phyloP scores from a whole-genome alignment of 1,284 basidiomycete genomes.

The Tylopilus sp. region DNA sequence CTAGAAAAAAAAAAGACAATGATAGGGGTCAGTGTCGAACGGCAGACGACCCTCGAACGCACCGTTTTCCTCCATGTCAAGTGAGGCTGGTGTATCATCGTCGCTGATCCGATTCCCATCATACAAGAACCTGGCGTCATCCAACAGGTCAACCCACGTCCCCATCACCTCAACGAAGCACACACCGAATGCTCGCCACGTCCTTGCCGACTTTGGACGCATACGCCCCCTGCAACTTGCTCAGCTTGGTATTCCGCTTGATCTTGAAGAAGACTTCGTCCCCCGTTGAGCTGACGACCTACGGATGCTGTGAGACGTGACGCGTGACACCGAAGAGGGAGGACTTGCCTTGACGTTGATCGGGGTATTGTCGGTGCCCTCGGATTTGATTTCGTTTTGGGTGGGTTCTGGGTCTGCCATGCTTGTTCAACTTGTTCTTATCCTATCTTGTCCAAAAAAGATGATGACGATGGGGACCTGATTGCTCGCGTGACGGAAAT shows the following conservation, averaged over 20 bases:
- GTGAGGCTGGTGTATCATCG: slow-evolving; percentile 84
- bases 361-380: slow-evolving; percentile 67
- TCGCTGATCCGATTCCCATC: slow-evolving; percentile 87
- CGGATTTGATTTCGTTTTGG: neutral
- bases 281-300: slow-evolving; percentile 83
- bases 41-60: slow-evolving; percentile 27
- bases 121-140: slow-evolving; percentile 78
- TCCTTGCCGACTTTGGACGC: slow-evolving; percentile 95
- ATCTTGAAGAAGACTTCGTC: slow-evolving; percentile 99
- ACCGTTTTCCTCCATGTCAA: slow-evolving; percentile 92
- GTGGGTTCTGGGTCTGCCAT: neutral
- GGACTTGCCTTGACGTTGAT: slow-evolving; percentile 94
- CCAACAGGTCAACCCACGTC: no score
- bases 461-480: no score
- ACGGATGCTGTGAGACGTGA: no score
- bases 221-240: slow-evolving; percentile 94
- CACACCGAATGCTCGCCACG: slow-evolving; percentile 83
- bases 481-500: no score
- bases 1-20: slow-evolving; percentile 48
- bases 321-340: no score
- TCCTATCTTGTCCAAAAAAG: no score
- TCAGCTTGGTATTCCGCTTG: slow-evolving; percentile 93
- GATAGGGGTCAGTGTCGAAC: slow-evolving; percentile 15
- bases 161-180: no score
- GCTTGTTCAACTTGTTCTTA: neutral